Conservation (phyloP, 495 filamentous ascomycete species). For the Geoglossum glabrum region DNA sequence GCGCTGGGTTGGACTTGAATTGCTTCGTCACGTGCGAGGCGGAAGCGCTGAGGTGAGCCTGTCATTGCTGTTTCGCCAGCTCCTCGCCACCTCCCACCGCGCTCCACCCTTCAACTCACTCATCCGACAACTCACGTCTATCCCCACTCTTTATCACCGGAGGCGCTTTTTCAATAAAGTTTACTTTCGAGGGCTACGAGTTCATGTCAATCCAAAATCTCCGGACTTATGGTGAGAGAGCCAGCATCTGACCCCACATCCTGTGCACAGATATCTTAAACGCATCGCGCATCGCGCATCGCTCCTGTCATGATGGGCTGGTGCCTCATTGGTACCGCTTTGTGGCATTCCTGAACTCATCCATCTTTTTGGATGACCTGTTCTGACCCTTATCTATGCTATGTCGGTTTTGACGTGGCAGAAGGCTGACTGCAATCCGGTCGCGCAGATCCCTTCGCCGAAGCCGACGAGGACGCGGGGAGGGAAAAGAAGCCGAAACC, state of each 20-base stretch:
- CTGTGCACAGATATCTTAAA: no score
- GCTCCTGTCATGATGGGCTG: background rate
- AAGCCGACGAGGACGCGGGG: constrained; percentile 98
- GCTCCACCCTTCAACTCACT: background rate
- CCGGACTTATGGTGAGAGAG: constrained; percentile 81
- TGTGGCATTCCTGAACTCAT: background rate
- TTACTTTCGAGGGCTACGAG: constrained; percentile 29
- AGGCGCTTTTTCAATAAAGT: constrained; percentile 1
- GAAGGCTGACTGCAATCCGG: background rate
- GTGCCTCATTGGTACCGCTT: background rate
- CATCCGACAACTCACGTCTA: background rate
- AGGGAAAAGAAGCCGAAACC: constrained; percentile 87
- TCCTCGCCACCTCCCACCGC: no score
- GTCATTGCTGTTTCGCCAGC: no score
- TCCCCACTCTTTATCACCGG: background rate
- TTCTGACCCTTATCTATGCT: background rate
- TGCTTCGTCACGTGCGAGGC: no score
- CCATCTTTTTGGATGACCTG: background rate
- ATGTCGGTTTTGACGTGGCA: background rate
- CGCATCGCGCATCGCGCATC: background rate
- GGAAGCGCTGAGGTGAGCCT: no score
- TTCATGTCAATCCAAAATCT: constrained; percentile 99
- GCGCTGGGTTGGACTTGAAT: no score
- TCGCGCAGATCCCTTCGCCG: constrained; percentile 92
- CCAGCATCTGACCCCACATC: background rate